Percentiles rank a stretch among this genome's conserved stretches.
Conservation (phyloP, 768 basidiomycete species). For the Suillus brevipes region DNA sequence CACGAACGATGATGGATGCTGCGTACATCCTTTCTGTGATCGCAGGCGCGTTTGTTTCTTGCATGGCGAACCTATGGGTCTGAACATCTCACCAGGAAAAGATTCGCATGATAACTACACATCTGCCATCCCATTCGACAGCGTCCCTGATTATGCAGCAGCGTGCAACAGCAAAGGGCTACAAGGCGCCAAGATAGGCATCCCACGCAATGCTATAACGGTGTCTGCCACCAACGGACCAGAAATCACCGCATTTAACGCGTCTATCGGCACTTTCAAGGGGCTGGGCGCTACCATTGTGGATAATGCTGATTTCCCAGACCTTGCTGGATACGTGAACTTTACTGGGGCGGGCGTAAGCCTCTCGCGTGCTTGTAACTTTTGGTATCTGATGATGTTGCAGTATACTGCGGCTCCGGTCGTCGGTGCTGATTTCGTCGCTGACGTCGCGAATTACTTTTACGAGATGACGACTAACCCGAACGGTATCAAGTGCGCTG, state of each 20-base stretch:
- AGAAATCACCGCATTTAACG: background rate
- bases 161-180: background rate
- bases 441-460: slow-evolving; percentile 1
- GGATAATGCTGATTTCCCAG: slow-evolving; percentile 4
- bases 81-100: background rate
- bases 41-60: slow-evolving; percentile 35
- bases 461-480: slow-evolving; percentile 5
- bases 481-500: background rate
- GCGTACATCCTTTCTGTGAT: slow-evolving; percentile 52
- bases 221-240: slow-evolving; percentile 1
- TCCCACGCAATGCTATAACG: slow-evolving; percentile 3
- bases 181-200: background rate
- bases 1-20: slow-evolving; percentile 50
- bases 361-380: background rate
- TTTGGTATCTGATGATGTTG: background rate
- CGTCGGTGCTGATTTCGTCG: slow-evolving; percentile 3
- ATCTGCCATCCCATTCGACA: slow-evolving; percentile 6
- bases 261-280: background rate
- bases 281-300: background rate
- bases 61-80: background rate
- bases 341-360: slow-evolving; percentile 1
- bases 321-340: background rate
- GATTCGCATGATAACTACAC: slow-evolving; percentile 4
- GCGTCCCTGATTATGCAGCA: background rate
- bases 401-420: background rate